phyloP scores from a whole-genome alignment of 805 yeast species.

The Saturnispora sekii region DNA sequence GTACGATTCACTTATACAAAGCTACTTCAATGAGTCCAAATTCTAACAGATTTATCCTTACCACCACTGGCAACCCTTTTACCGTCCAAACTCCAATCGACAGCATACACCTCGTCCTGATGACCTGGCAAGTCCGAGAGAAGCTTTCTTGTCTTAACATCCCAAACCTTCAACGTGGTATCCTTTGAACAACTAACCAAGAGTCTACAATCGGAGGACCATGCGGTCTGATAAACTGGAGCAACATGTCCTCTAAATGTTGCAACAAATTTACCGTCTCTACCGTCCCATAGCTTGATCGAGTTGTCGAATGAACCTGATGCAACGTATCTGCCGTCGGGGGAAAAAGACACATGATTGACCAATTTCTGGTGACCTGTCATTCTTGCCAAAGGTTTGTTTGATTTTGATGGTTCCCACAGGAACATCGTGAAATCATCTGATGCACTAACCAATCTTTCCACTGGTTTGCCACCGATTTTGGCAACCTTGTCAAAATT shows the following conservation, averaged over 20 bases:
- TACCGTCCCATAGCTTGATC: conserved; percentile 92
- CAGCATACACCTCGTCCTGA: conserved; percentile 89
- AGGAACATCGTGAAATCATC: conserved; percentile 97
- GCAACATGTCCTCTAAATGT: conserved; percentile 97
- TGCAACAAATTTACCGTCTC: conserved; percentile 79
- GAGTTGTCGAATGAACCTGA: conserved; percentile 95
- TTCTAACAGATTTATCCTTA: conserved; percentile 84
- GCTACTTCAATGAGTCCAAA: conserved; percentile 67
- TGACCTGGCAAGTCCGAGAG: conserved; percentile 93
- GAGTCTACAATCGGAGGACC: conserved; percentile 92
- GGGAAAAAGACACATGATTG: conserved; percentile 91
- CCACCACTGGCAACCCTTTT: conserved; percentile 94
- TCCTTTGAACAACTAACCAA: conserved; percentile 92
- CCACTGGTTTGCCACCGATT: conserved; percentile 45
- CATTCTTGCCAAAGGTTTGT: conserved; percentile 85
- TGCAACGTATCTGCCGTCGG: conserved; percentile 85
- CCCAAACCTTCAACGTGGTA: conserved; percentile 96
- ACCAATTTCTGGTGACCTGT: conserved; percentile 97
- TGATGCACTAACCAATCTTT: conserved; percentile 86
- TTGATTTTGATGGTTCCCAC: conserved; percentile 81
- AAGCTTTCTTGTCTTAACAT: conserved; percentile 73
- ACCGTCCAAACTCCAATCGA: conserved; percentile 97
- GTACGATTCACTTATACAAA: neutral
- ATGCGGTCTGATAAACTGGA: conserved; percentile 93
- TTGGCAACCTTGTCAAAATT: conserved; percentile 56